A percentile compares a stretch with the other conserved stretches of the same genome.
These are phyloP conservation scores for Nematocida sp. DNA, from an alignment of 371 early-diverging fungal genomes.

Conservation along the genomic window DNA sequence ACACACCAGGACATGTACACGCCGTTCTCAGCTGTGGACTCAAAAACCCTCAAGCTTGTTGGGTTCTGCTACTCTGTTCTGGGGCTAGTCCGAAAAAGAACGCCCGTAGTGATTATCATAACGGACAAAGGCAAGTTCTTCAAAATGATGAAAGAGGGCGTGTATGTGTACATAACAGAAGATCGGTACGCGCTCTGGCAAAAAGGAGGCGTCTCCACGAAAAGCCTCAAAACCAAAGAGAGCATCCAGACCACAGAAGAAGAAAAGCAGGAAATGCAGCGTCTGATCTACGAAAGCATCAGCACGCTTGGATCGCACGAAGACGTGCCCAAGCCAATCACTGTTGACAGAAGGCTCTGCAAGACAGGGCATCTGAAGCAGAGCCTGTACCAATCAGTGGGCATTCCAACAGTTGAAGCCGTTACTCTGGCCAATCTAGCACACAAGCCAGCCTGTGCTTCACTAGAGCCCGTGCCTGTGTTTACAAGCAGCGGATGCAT, in stretches of 20 bases:
- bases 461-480: background rate
- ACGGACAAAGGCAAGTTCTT: conserved; percentile 51
- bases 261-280: conserved; percentile 5
- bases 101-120: conserved; percentile 47
- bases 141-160: conserved; percentile 47
- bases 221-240: conserved; percentile 10
- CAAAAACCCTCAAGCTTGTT: conserved; percentile 47
- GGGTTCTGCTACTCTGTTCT: conserved; percentile 47
- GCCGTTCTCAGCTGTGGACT: conserved; percentile 17
- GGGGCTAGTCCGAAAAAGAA: conserved; percentile 39
- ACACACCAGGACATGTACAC: conserved; percentile 7
- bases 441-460: background rate
- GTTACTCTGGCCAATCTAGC: conserved; percentile 17
- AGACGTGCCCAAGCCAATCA: background rate
- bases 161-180: conserved; percentile 46
- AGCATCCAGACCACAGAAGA: background rate
- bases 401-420: conserved; percentile 10
- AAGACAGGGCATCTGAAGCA: conserved; percentile 24
- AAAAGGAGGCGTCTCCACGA: conserved; percentile 18
- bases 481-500: conserved; percentile 18
- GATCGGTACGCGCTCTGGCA: conserved; percentile 35
- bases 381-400: conserved; percentile 17
- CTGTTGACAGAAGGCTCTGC: conserved; percentile 11
- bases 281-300: conserved; percentile 25
- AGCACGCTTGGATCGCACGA: background rate